A percentile compares a stretch with the other conserved stretches of the same genome.
Conservation (phyloP, 2,329 filamentous ascomycete species). For the Sporothrix inflata region DNA sequence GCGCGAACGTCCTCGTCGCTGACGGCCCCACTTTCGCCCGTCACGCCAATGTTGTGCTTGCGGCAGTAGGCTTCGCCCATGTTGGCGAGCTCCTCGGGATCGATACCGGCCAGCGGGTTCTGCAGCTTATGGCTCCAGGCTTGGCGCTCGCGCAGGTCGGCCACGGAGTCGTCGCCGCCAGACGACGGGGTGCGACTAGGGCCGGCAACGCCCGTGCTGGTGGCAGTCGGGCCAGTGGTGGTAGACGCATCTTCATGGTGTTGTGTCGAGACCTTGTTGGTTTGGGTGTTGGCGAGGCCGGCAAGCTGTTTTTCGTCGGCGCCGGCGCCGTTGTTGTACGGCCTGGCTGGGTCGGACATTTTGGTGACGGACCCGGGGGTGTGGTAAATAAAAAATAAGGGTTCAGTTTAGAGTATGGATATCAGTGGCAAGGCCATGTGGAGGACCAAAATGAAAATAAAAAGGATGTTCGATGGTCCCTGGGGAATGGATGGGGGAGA, state of each 20-base stretch:
- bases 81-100: conserved; percentile 52
- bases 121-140: conserved; percentile 39
- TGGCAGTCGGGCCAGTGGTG: background rate
- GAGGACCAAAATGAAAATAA: background rate
- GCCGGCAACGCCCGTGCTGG: background rate
- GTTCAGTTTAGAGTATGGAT: background rate
- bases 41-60: conserved; percentile 56
- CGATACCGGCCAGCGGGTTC: conserved; percentile 48
- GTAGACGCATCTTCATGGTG: conserved; percentile 14
- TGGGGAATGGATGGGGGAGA: background rate
- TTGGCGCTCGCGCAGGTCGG: conserved; percentile 11
- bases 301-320: conserved; percentile 8
- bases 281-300: background rate
- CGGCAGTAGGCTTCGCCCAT: conserved; percentile 59
- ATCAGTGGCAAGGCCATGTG: conserved; percentile 19
- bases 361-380: background rate
- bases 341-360: conserved; percentile 15
- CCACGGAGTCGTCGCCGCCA: conserved; percentile 1
- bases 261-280: conserved; percentile 6
- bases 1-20: conserved; percentile 53
- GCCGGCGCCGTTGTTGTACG: background rate
- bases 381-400: background rate
- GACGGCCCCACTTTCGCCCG: conserved; percentile 41
- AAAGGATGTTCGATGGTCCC: background rate
- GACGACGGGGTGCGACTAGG: background rate